phyloP scores from a whole-genome alignment of 1,139 yeast species.

The Debaryomycetaceae sp. region DNA sequence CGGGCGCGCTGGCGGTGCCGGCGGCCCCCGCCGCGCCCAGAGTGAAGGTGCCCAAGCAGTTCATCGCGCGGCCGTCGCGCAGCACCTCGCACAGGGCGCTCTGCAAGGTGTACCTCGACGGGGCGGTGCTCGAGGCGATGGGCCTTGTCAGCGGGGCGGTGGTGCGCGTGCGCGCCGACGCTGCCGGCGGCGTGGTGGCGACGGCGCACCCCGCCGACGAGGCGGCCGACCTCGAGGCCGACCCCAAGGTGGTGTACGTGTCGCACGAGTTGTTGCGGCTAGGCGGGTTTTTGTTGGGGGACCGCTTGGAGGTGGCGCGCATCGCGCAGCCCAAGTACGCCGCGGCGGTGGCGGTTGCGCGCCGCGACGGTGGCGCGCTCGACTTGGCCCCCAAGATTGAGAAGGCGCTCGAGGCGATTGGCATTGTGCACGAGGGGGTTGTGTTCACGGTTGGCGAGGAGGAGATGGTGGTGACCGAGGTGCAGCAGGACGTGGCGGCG shows the following conservation, averaged over 20 bases:
- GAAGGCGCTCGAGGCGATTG: slow-evolving; percentile 44
- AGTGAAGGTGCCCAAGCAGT: slow-evolving; percentile 41
- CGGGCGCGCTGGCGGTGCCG: slow-evolving; percentile 5
- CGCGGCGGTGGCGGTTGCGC: slow-evolving; percentile 16
- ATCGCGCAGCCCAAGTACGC: slow-evolving; percentile 52
- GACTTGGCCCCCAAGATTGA: slow-evolving; percentile 18
- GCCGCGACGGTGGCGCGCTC: slow-evolving; percentile 6
- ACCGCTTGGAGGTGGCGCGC: slow-evolving; percentile 52
- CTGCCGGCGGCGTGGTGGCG: slow-evolving; percentile 42
- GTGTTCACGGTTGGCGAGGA: slow-evolving; percentile 10
- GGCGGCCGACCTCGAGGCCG: slow-evolving; percentile 24
- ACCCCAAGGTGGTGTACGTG: slow-evolving; percentile 51
- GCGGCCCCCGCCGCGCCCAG: slow-evolving; percentile 30
- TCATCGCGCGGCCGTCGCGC: slow-evolving; percentile 57
- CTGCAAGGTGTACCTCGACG: slow-evolving; percentile 45
- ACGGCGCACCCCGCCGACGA: slow-evolving; percentile 38
- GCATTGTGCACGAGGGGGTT: slow-evolving; percentile 27
- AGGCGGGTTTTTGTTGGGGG: slow-evolving; percentile 67
- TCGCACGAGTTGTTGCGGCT: slow-evolving; percentile 47
- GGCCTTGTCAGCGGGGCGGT: slow-evolving; percentile 55
- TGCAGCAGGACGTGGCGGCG: slow-evolving; percentile 13
- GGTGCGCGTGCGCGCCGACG: slow-evolving; percentile 48
- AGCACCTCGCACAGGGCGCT: slow-evolving; percentile 22
- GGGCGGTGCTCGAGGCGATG: slow-evolving; percentile 47
- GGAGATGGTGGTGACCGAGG: slow-evolving; percentile 14